Percentiles rank a stretch among this genome's conserved stretches.
phyloP scores from a whole-genome alignment of 78 protist species.

The Dictyostelium firmibasis region DNA sequence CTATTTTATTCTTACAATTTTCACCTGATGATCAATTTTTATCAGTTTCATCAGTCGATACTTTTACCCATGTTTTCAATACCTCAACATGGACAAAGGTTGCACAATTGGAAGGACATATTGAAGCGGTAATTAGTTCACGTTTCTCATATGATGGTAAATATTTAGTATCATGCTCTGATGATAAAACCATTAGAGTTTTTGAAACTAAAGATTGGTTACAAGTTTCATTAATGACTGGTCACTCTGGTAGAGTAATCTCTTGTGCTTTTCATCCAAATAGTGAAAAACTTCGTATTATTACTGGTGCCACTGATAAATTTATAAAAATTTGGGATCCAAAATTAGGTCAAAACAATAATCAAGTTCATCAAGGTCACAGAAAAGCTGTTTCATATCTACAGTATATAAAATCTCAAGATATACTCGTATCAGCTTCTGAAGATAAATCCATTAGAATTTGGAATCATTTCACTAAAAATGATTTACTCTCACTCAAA shows the following conservation, averaged over 20 bases:
- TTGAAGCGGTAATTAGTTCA: conserved; percentile 38
- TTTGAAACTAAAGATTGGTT: conserved; percentile 56
- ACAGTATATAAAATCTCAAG: neutral
- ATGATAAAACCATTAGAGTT: conserved; percentile 61
- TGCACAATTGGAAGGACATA: conserved; percentile 54
- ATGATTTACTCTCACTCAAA: neutral
- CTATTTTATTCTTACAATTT: conserved; percentile 44
- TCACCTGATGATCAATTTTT: conserved; percentile 21
- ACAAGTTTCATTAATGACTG: conserved; percentile 63
- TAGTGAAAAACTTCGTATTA: neutral
- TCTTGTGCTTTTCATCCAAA: conserved; percentile 58
- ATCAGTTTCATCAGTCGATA: conserved; percentile 39
- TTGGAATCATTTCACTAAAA: conserved; percentile 31
- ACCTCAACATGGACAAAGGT: conserved; percentile 1
- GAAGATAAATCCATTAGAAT: conserved; percentile 38
- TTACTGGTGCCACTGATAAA: conserved; percentile 69
- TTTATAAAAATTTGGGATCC: conserved; percentile 72
- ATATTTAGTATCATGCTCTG: conserved; percentile 63
- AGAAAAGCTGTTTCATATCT: neutral
- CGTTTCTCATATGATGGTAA: conserved; percentile 46
- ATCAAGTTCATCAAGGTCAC: conserved; percentile 53
- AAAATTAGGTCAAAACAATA: conserved; percentile 18
- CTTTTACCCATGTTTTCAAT: conserved; percentile 20
- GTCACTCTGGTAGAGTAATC: conserved; percentile 76
- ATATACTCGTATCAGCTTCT: conserved; percentile 7